Base-by-base conservation (phyloP, 2,329 filamentous ascomycete species). In the Stagonosporopsis vannaccii region DNA sequence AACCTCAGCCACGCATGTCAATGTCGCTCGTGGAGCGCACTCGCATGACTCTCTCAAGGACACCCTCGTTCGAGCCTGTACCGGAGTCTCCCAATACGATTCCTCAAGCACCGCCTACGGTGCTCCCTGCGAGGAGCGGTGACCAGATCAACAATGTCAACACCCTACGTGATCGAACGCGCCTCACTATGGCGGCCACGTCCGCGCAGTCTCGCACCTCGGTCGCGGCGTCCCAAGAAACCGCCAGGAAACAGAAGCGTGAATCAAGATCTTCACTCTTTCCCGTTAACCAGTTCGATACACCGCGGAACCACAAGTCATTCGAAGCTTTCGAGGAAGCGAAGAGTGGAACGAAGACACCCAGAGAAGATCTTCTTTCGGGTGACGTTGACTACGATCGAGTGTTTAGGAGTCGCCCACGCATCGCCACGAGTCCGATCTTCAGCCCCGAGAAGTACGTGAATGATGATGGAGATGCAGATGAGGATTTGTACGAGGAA, bases 341-440 rank as follows among this genome's bases (percentile, higher is more conserved):
- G 6, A 51, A 41, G 46, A 56, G 48, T 40, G 52, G 58, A 60
- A 78, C 57, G 19, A 59, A 80, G 4, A 81, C 86, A 1, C 82
- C 90, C 8, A 81, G 84, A 0, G 89, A 94, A 68, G 84, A 88
- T 61, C 77, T 96, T 36, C 87, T 96, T 25, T 82, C 82, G 15
- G 83, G 88, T 51, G 87, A 91, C 62, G 81, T 84, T 4, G 91
- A 96, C 58, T 90, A 92, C 74, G 89, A 90, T 56, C 89, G 88
- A 23, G 88, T 97, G 1, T 97, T 97, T 73, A 91, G 88, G 77
- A 93, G 90, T 61, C 79, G 93, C 62, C 93, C 93, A 0, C 90
- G 87, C 74, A 86, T 97, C 63, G 88, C 88, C 61, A 85, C 85
- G 11, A 96, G 92, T 72, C 92, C 92, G 1, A 73, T 87, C 1